Conservation (phyloP, 768 basidiomycete species). For the Boletales sp. region DNA sequence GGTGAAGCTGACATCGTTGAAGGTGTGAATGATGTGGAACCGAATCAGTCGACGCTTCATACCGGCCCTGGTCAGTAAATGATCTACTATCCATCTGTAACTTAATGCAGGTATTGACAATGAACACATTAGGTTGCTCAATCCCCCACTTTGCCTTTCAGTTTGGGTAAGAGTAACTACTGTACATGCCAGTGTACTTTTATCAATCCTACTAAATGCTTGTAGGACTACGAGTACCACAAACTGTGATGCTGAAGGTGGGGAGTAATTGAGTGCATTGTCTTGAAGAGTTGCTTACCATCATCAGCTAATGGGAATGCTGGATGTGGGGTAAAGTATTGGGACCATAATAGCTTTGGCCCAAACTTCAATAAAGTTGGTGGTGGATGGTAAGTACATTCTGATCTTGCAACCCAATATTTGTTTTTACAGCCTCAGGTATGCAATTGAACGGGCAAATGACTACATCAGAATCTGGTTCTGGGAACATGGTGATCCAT, state of each 20-base stretch:
- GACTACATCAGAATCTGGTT: constrained; percentile 38
- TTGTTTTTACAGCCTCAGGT: constrained; percentile 20
- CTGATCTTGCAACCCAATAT: background rate
- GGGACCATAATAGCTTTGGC: constrained; percentile 24
- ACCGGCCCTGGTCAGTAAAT: constrained; percentile 43
- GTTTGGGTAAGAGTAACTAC: constrained; percentile 17
- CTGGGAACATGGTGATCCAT: constrained; percentile 34
- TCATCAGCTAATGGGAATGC: constrained; percentile 26
- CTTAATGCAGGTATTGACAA: background rate
- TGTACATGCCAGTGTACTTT: no score
- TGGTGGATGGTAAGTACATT: constrained; percentile 36
- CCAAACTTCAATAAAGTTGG: constrained; percentile 30
- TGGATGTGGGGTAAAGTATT: constrained; percentile 35
- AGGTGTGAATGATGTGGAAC: constrained; percentile 49
- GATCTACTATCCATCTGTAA: background rate
- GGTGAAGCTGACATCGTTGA: constrained; percentile 32
- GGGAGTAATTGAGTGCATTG: background rate
- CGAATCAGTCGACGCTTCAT: constrained; percentile 55
- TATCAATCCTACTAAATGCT: background rate
- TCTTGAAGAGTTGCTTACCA: background rate
- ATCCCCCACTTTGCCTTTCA: constrained; percentile 25
- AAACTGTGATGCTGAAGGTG: constrained; percentile 22
- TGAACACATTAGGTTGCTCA: constrained; percentile 17
- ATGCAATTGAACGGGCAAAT: constrained; percentile 35
- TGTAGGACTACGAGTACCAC: constrained; percentile 19